Evolutionary conservation across 768 basidiomycete species (phyloP).

Genomic region (Mycena rosella): DNA sequence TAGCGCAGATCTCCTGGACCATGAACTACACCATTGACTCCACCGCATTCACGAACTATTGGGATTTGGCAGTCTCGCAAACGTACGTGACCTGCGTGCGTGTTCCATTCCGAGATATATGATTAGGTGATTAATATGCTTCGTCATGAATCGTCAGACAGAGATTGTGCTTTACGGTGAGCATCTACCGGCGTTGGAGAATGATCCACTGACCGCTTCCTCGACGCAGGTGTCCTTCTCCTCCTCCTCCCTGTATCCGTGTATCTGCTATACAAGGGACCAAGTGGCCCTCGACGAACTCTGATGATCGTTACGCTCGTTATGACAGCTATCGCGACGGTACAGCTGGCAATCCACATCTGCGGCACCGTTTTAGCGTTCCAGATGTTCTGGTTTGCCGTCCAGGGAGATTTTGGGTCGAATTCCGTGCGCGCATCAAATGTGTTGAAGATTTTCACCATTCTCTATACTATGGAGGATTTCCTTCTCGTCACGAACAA

Average conservation of each 20-base stretch:
- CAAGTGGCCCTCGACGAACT: not conserved
- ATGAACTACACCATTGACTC: not conserved
- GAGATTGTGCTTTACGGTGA: conserved; percentile 9
- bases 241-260: not conserved
- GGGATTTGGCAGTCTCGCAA: not conserved
- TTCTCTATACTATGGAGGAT: not conserved
- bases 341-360: not conserved
- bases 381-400: not conserved
- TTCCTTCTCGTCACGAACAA: conserved; percentile 22
- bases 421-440: not conserved
- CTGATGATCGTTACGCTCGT: not conserved
- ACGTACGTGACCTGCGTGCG: not conserved
- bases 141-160: not conserved
- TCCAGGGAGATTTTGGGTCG: not conserved
- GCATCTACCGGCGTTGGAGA: not conserved
- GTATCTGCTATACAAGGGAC: not conserved
- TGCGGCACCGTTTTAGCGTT: not conserved
- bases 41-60: not conserved
- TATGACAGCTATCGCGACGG: conserved; percentile 16
- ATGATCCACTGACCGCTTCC: not conserved
- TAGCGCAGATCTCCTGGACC: not conserved
- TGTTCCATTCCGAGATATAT: no score
- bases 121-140: not conserved
- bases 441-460: not conserved
- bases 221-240: not conserved